Evolutionary conservation across 208 protist genomes (phyloP).

Genomic region (Naegleria lovaniensis): DNA sequence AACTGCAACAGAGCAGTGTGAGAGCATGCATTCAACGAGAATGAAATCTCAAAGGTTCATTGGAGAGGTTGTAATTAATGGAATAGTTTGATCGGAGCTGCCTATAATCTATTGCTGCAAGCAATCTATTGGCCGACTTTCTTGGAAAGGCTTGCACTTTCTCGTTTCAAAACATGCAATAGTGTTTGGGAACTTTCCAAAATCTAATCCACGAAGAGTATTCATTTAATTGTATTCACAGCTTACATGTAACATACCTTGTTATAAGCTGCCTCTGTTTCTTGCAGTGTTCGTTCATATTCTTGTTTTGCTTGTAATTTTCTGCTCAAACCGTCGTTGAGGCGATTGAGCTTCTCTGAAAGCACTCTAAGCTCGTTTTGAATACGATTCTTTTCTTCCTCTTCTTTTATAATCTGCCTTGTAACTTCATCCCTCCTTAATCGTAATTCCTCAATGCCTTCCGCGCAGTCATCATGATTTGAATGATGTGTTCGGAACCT

Average conservation of each 20-base stretch:
- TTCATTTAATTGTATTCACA: too few relatives aligned
- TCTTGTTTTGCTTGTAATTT: constrained; percentile 56
- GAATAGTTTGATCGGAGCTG: too few relatives aligned
- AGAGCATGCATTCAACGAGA: too few relatives aligned
- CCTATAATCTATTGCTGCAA: too few relatives aligned
- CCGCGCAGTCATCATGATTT: neutral
- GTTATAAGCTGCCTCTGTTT: constrained; percentile 70
- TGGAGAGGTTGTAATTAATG: too few relatives aligned
- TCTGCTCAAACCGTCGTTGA: constrained; percentile 44
- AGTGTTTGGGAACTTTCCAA: constrained; percentile 70
- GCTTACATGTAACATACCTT: constrained; percentile 32
- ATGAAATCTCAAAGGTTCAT: too few relatives aligned
- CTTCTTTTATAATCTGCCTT: constrained; percentile 60
- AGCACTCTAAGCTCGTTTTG: constrained; percentile 41
- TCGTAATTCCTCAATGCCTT: constrained; percentile 70
- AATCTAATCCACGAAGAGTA: constrained; percentile 39
- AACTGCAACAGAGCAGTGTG: too few relatives aligned
- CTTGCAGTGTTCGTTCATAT: constrained; percentile 63
- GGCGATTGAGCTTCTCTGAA: constrained; percentile 31
- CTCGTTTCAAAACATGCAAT: constrained; percentile 58
- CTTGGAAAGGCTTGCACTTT: constrained; percentile 46
- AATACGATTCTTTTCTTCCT: constrained; percentile 48
- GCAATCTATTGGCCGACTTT: constrained; percentile 27
- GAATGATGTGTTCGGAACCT: neutral
- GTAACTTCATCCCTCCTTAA: constrained; percentile 62